These are phyloP conservation scores for Talaromyces sp. DNA, from an alignment of 2,329 filamentous ascomycete species.

Conservation along the genomic window DNA sequence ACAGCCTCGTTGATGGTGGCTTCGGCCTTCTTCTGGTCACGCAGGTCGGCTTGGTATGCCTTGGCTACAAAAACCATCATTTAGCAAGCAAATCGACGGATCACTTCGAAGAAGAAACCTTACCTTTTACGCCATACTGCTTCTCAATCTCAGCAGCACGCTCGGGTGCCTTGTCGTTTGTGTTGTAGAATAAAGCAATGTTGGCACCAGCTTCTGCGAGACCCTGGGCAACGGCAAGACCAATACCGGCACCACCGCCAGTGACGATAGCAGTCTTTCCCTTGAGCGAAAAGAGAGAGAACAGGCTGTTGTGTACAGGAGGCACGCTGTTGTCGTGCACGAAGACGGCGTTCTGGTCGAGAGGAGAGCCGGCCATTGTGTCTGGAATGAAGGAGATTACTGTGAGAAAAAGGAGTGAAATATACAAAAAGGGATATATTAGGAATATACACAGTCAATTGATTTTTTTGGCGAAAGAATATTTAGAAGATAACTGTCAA, in stretches of 20 bases:
- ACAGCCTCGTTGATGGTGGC: constrained; percentile 42
- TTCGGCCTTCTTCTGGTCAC: constrained; percentile 41
- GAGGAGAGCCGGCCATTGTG: constrained; percentile 35
- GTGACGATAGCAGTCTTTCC: constrained; percentile 68
- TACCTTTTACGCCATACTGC: constrained; percentile 66
- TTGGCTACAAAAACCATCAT: constrained; percentile 33
- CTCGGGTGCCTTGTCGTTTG: constrained; percentile 61
- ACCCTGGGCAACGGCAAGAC: constrained; percentile 61
- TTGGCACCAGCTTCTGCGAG: constrained; percentile 69
- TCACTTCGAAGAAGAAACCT: constrained; percentile 26
- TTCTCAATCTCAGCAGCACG: constrained; percentile 62
- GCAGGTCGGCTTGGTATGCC: constrained; percentile 51
- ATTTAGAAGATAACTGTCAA: neutral
- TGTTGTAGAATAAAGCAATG: constrained; percentile 70
- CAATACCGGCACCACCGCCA: constrained; percentile 68
- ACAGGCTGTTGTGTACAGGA: constrained; percentile 48
- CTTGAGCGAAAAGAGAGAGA: constrained; percentile 67
- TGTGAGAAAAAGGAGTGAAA: neutral
- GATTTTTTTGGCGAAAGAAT: neutral
- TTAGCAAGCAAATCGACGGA: neutral
- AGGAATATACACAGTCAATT: neutral
- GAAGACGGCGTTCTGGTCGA: constrained; percentile 48
- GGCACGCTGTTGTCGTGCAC: constrained; percentile 55
- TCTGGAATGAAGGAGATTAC: neutral
- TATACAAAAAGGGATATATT: constrained; percentile 5